Percentiles rank a stretch among this genome's conserved stretches.
Evolutionary conservation across 2,329 filamentous ascomycete species (phyloP).

Genomic region (Penicillium glabrum): DNA sequence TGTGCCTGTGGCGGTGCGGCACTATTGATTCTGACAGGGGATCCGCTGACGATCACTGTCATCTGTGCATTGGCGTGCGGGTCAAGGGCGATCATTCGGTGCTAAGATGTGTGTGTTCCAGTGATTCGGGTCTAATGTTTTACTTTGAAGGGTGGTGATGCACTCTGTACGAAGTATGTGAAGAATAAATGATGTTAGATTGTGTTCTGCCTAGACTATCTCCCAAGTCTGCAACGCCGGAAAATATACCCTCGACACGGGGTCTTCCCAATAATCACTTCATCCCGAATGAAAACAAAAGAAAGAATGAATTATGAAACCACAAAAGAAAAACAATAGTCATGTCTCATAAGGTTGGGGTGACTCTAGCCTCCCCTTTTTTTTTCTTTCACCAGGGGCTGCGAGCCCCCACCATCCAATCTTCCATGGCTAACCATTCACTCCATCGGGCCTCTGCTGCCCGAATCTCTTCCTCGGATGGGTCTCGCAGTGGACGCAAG

Average conservation of each 20-base stretch:
- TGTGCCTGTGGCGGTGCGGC: constrained; percentile 24
- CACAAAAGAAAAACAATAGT: constrained; percentile 15
- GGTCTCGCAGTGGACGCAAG: constrained; percentile 72
- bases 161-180: neutral
- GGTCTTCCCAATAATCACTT: neutral
- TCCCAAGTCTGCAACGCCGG: neutral
- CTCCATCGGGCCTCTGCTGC: constrained; percentile 84
- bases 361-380: neutral
- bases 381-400: constrained; percentile 32
- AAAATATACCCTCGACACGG: neutral
- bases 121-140: neutral
- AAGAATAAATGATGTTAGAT: neutral
- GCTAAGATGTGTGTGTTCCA: neutral
- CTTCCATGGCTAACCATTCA: constrained; percentile 93
- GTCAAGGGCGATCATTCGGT: constrained; percentile 10
- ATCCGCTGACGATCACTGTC: constrained; percentile 17
- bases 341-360: constrained; percentile 24
- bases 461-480: constrained; percentile 75
- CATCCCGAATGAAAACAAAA: neutral
- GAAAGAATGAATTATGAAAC: neutral
- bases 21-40: constrained; percentile 25
- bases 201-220: neutral
- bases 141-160: neutral
- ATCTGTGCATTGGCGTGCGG: constrained; percentile 11
- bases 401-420: constrained; percentile 90